A percentile compares a stretch with the other conserved stretches of the same genome.
Conservation (phyloP, 305 asterid genomes). For the Solanum hybrid region DNA sequence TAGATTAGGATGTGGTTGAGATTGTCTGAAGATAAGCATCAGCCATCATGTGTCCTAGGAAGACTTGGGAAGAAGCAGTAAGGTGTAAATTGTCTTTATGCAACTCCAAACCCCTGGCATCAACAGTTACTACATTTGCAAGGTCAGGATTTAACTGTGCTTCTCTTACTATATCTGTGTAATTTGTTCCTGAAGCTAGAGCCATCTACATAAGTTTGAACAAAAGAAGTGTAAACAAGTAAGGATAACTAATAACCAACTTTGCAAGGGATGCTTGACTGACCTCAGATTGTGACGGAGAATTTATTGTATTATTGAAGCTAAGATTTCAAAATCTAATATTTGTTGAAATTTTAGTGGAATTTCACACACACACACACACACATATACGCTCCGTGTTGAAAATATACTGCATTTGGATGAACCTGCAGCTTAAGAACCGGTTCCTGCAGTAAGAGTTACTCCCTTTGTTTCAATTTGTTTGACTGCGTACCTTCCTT, state of each 20-base stretch:
- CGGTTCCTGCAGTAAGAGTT: background rate
- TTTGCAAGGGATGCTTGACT: background rate
- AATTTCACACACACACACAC: background rate
- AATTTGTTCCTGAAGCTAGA: slow-evolving; percentile 14
- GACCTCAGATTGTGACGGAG: background rate
- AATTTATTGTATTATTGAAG: background rate
- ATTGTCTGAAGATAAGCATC: slow-evolving; percentile 9
- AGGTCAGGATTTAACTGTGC: slow-evolving; percentile 8
- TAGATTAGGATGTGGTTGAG: background rate
- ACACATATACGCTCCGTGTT: background rate
- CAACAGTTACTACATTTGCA: slow-evolving; percentile 19
- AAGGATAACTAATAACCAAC: background rate
- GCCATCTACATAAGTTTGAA: slow-evolving; percentile 4
- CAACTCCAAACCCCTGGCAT: slow-evolving; percentile 24
- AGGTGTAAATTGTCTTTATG: slow-evolving; percentile 31
- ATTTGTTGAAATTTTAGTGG: background rate
- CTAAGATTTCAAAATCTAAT: background rate
- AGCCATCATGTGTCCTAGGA: slow-evolving; percentile 28
- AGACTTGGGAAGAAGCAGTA: slow-evolving; percentile 23
- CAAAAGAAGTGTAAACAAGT: background rate
- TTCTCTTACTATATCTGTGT: slow-evolving; percentile 11
- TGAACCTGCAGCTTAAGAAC: background rate
- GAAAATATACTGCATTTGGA: background rate
- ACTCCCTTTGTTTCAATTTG: background rate
- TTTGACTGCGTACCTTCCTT: background rate